A percentile compares a stretch with the other conserved stretches of the same genome.
These are phyloP conservation scores for Ophiocordyceps unilateralis DNA, from an alignment of 2,329 filamentous ascomycete genomes.

Conservation along the genomic window DNA sequence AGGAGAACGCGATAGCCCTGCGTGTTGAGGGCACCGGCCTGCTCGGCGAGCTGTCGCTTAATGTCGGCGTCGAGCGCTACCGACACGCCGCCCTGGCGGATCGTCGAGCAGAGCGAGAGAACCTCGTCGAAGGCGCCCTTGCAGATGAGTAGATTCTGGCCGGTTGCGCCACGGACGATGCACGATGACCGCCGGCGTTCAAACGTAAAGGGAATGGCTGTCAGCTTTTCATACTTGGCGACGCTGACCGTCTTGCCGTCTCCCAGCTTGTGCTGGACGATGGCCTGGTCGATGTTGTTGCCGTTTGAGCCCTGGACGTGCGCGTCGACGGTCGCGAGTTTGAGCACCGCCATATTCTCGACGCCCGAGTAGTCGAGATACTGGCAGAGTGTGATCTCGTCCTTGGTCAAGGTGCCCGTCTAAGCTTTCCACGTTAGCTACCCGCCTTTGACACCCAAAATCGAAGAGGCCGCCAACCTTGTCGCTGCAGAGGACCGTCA, in stretches of 20 bases:
- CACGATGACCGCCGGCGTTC: slow-evolving; percentile 9
- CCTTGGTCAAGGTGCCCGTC: slow-evolving; percentile 13
- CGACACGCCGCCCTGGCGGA: slow-evolving; percentile 5
- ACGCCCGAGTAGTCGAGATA: slow-evolving; percentile 7
- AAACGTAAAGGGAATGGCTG: slow-evolving; percentile 10
- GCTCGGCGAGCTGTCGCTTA: slow-evolving; percentile 3
- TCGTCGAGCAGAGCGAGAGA: slow-evolving; percentile 6
- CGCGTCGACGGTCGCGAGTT: slow-evolving; percentile 11
- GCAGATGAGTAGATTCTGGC: slow-evolving; percentile 11
- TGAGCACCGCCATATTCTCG: slow-evolving; percentile 6
- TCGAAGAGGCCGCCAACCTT: slow-evolving; percentile 6
- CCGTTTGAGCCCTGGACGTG: slow-evolving; percentile 9
- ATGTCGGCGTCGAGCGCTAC: slow-evolving; percentile 4
- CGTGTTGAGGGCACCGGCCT: slow-evolving; percentile 5
- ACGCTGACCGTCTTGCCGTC: slow-evolving; percentile 5
- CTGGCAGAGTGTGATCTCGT: slow-evolving; percentile 11
- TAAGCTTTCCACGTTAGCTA: neutral
- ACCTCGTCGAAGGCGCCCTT: slow-evolving; percentile 14
- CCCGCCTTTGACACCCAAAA: neutral
- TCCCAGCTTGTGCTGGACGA: slow-evolving; percentile 5
- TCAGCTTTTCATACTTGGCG: slow-evolving; percentile 8
- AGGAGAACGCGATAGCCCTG: slow-evolving; percentile 9
- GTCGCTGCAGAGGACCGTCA: slow-evolving; percentile 13
- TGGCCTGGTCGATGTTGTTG: slow-evolving; percentile 12
- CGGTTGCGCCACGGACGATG: slow-evolving; percentile 7